phyloP scores from a whole-genome alignment of 164 flowering plant species.

The Warburgia ugandensis region DNA sequence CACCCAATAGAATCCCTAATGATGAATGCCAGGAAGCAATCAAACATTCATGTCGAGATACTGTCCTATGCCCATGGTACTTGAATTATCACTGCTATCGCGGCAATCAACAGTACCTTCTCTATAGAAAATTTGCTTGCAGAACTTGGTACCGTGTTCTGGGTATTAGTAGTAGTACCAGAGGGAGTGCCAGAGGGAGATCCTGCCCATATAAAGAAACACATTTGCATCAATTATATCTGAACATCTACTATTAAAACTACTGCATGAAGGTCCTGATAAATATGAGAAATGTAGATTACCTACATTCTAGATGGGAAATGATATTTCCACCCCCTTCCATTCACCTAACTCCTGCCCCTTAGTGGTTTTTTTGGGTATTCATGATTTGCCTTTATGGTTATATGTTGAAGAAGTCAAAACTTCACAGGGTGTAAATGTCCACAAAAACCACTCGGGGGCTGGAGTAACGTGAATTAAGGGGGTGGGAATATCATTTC shows the following conservation, averaged over 20 bases:
- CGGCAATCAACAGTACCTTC: background rate
- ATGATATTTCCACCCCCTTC: too few species aligned
- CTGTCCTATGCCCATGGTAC: conserved; percentile 7
- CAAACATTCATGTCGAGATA: background rate
- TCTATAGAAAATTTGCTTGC: conserved; percentile 2
- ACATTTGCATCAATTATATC: background rate
- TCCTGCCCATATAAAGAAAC: background rate
- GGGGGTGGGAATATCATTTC: too few species aligned
- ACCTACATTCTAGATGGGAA: background rate
- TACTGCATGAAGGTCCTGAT: background rate
- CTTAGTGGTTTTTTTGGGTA: too few species aligned
- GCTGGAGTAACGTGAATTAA: too few species aligned
- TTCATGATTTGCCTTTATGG: too few species aligned
- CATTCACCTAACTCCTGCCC: too few species aligned
- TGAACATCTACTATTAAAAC: too few species aligned
- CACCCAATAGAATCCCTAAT: background rate
- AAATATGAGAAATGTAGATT: background rate
- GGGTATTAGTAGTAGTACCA: conserved; percentile 3
- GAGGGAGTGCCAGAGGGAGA: background rate
- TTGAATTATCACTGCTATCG: conserved; percentile 7
- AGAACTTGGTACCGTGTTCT: conserved; percentile 7
- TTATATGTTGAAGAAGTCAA: too few species aligned
- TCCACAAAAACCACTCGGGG: too few species aligned
- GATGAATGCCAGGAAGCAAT: background rate
- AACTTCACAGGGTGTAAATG: too few species aligned